Conservation (phyloP, 257 asterid species). For the Solanum clarkiae region DNA sequence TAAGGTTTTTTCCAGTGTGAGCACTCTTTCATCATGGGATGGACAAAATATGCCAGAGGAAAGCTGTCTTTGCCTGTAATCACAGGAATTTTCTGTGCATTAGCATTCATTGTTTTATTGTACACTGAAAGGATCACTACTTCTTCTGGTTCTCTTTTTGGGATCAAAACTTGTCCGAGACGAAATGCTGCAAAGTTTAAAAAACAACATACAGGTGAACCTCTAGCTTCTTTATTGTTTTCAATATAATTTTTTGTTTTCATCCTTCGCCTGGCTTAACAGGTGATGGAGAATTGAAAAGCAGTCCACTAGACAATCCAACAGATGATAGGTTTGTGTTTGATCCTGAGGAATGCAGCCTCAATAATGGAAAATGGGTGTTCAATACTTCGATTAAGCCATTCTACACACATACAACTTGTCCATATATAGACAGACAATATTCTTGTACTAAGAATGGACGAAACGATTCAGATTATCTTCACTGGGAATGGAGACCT, state of each 20-base stretch:
- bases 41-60: slow-evolving; percentile 24
- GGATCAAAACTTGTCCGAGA: slow-evolving; percentile 43
- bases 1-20: not conserved
- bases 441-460: slow-evolving; percentile 82
- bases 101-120: slow-evolving; percentile 40
- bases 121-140: slow-evolving; percentile 48
- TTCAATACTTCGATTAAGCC: slow-evolving; percentile 59
- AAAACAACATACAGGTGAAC: slow-evolving; percentile 12
- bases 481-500: slow-evolving; percentile 84
- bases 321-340: slow-evolving; percentile 73
- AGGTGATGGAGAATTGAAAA: slow-evolving; percentile 20
- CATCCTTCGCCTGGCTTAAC: not conserved
- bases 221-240: not conserved
- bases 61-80: slow-evolving; percentile 38
- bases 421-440: slow-evolving; percentile 81
- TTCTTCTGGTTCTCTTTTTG: slow-evolving; percentile 28
- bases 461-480: slow-evolving; percentile 47
- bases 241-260: not conserved
- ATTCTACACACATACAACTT: slow-evolving; percentile 48
- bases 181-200: slow-evolving; percentile 18
- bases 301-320: slow-evolving; percentile 31
- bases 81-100: slow-evolving; percentile 25
- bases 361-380: slow-evolving; percentile 71
- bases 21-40: slow-evolving; percentile 27
- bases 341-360: slow-evolving; percentile 69